Conservation (phyloP, 164 flowering plant species). For the Cinnamomum micranthum region DNA sequence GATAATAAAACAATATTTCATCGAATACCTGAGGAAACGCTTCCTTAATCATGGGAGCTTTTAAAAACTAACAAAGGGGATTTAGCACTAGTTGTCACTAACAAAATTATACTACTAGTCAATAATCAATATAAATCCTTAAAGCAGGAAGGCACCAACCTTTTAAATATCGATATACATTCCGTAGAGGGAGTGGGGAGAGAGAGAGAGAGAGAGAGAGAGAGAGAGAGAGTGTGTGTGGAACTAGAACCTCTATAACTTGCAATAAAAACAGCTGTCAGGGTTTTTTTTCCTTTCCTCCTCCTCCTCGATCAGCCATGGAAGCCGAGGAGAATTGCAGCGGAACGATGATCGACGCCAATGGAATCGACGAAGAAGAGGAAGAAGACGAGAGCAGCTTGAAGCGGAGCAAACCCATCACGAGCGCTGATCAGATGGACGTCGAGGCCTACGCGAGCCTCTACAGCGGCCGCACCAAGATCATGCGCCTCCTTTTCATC, state of each 20-base stretch:
- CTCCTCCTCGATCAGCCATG: slow-evolving; percentile 22
- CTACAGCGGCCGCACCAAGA: slow-evolving; percentile 77
- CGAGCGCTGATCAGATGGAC: slow-evolving; percentile 78
- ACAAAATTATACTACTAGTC: too few relatives aligned
- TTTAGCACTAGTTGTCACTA: too few relatives aligned
- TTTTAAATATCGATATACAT: not conserved
- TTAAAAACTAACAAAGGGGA: too few relatives aligned
- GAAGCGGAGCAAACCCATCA: slow-evolving; percentile 40
- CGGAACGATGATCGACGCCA: slow-evolving; percentile 39
- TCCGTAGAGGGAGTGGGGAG: not conserved
- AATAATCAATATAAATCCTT: not conserved
- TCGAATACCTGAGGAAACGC: too few relatives aligned
- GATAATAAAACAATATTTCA: too few relatives aligned
- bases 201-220: not conserved
- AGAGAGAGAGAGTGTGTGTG: too few relatives aligned
- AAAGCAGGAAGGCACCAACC: not conserved
- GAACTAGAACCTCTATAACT: too few relatives aligned
- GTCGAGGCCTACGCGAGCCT: slow-evolving; percentile 78
- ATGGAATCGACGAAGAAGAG: slow-evolving; percentile 43
- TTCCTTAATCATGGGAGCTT: too few relatives aligned
- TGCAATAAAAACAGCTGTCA: not conserved
- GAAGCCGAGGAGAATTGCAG: slow-evolving; percentile 49
- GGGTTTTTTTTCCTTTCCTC: not conserved
- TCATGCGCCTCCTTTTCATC: slow-evolving; percentile 71
- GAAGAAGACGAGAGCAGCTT: slow-evolving; percentile 8